These are phyloP conservation scores for Solanum ahanhuiri DNA, from an alignment of 257 asterid species.

Conservation along the genomic window DNA sequence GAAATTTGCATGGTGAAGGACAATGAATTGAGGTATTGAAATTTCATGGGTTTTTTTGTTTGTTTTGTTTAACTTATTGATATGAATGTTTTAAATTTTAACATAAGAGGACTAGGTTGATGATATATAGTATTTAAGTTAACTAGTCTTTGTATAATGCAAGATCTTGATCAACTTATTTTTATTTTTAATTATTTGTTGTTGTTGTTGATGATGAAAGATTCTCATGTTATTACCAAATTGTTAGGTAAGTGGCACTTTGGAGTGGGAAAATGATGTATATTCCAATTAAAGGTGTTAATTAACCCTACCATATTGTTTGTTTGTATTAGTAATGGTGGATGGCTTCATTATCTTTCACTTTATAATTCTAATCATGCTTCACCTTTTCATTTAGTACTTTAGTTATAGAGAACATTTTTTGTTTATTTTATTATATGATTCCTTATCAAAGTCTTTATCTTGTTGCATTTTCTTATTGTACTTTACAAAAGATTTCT, in stretches of 20 bases:
- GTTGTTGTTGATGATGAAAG: slow-evolving; percentile 26
- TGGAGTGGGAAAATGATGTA: background rate
- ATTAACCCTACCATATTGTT: slow-evolving; percentile 26
- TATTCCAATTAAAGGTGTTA: slow-evolving; percentile 11
- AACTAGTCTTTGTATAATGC: background rate
- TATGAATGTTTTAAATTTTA: background rate
- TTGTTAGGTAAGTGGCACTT: slow-evolving; percentile 22
- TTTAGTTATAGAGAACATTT: background rate
- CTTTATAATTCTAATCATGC: slow-evolving; percentile 28
- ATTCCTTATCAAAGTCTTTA: slow-evolving; percentile 5
- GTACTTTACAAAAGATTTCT: slow-evolving; percentile 1
- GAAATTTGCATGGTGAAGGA: background rate
- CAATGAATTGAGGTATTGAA: background rate
- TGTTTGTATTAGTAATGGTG: slow-evolving; percentile 37
- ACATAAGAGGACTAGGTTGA: background rate
- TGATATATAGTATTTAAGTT: background rate
- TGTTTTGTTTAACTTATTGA: background rate
- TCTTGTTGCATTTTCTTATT: slow-evolving; percentile 13
- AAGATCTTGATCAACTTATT: background rate
- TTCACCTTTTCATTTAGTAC: slow-evolving; percentile 19
- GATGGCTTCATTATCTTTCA: slow-evolving; percentile 16
- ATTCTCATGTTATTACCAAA: slow-evolving; percentile 24
- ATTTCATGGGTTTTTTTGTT: background rate
- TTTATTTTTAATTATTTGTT: background rate
- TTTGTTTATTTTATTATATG: background rate